Conservation (phyloP, 805 yeast genomes). For the Metschnikowia amazonensis region DNA sequence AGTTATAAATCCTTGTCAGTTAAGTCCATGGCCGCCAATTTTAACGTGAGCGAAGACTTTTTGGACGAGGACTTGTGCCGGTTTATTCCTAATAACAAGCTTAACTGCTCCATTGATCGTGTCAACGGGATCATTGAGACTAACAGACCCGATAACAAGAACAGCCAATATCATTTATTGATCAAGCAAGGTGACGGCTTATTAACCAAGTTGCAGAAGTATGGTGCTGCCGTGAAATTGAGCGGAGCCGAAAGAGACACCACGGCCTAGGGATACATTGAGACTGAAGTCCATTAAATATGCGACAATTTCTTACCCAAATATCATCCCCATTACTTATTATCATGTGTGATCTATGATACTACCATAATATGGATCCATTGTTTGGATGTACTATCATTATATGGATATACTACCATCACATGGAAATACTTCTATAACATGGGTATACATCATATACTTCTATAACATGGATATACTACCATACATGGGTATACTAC, state of each 20-base stretch:
- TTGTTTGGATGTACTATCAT: not conserved
- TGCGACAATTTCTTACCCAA: not conserved
- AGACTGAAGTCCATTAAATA: not conserved
- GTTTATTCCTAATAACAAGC: conserved; percentile 87
- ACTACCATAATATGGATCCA: not conserved
- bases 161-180: conserved; percentile 83
- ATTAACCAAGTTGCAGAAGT: conserved; percentile 91
- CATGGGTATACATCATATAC: no score
- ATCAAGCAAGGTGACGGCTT: conserved; percentile 90
- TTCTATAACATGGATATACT: no score
- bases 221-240: conserved; percentile 94
- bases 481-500: no score
- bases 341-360: not conserved
- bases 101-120: conserved; percentile 92
- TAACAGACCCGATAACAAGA: conserved; percentile 93
- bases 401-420: not conserved
- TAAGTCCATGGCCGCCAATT: conserved; percentile 90
- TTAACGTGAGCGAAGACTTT: conserved; percentile 84
- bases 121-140: conserved; percentile 95
- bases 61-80: conserved; percentile 83
- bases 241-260: conserved; percentile 74
- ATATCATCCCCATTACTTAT: not conserved
- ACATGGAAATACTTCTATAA: no score
- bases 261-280: not conserved
- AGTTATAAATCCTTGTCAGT: conserved; percentile 87